Evolutionary conservation across 2,329 filamentous ascomycete species (phyloP).

Genomic region (Fusarium xylarioides): DNA sequence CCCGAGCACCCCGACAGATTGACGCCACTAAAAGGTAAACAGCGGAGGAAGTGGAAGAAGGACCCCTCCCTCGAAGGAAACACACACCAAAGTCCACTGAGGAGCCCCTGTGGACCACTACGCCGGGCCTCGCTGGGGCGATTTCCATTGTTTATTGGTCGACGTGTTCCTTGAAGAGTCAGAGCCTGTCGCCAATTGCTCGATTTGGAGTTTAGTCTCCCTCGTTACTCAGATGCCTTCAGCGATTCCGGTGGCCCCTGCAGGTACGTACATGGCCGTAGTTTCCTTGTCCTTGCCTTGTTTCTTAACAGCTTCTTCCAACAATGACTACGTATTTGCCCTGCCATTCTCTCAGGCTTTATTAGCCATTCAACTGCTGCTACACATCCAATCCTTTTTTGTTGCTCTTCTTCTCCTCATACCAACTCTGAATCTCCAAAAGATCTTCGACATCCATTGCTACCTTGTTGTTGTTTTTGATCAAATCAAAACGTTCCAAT

Average conservation of each 20-base stretch:
- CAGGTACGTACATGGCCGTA: conserved; percentile 37
- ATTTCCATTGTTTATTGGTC: conserved; percentile 27
- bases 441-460: conserved; percentile 17
- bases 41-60: neutral
- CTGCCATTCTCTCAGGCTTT: conserved; percentile 22
- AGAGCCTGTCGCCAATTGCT: conserved; percentile 25
- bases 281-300: conserved; percentile 36
- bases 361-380: conserved; percentile 34
- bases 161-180: conserved; percentile 19
- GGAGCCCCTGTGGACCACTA: conserved; percentile 40
- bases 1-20: conserved; percentile 18
- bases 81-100: conserved; percentile 30
- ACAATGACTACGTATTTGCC: conserved; percentile 27
- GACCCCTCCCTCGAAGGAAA: conserved; percentile 15
- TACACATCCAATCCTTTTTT: conserved; percentile 7
- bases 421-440: conserved; percentile 20
- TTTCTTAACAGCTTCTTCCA: conserved; percentile 28
- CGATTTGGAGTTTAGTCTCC: conserved; percentile 36
- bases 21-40: conserved; percentile 25
- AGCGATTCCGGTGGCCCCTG: conserved; percentile 43
- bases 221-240: conserved; percentile 43
- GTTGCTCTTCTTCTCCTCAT: conserved; percentile 16
- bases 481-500: conserved; percentile 5
- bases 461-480: neutral
- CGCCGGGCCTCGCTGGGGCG: conserved; percentile 38